Evolutionary conservation across 2,329 filamentous ascomycete species (phyloP), one percentile per base, ranked within the genome.

Genomic region (Phaeomoniella chlamydospora): DNA sequence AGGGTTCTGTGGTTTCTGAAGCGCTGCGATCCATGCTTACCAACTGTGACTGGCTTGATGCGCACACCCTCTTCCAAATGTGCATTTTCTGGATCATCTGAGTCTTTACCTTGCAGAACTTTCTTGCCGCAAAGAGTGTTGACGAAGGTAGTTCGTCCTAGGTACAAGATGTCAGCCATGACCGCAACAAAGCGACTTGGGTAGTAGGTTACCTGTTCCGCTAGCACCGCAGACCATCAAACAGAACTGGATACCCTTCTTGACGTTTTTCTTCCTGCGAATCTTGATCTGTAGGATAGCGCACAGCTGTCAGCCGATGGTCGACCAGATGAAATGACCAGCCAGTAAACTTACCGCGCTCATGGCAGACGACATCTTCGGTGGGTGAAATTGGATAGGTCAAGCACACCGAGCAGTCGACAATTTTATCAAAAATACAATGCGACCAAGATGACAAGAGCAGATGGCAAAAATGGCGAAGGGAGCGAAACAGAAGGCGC

Each of bases 201-300:
- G 41, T 33, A 43, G 34, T 38, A 31, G 35, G 73, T 55, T 77
- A 94, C 86, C 90, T 65, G 90, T 96, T 64, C 90, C 90, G 52
- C 88, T 96, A 59, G 90, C 90, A 70, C 90, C 90, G 61, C 90
- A 96, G 56, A 98, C 90, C 90, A 98, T 98, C 75, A 98, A 67
- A 65, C 87, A 96, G 72, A 98, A 98, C 73, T 98, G 90, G 58
- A 98, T 96, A 59, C 90, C 90, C 77, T 94, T 94, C 82, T 94
- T 94, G 69, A 98, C 88, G 75, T 98, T 96, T 83, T 98, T 98
- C 88, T 98, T 98, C 67, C 85, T 81, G 68, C 90, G 87, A 61
- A 94, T 87, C 82, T 94, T 90, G 65, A 92, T 84, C 77, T 85
- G 62, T 34, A 35, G 38, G 30, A 39, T 19, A 15, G 16, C 29